Percentiles rank a stretch among this genome's conserved stretches.
Evolutionary conservation across 2,329 filamentous ascomycete genomes (phyloP).

Genomic region (Ceratocystis ficicola): DNA sequence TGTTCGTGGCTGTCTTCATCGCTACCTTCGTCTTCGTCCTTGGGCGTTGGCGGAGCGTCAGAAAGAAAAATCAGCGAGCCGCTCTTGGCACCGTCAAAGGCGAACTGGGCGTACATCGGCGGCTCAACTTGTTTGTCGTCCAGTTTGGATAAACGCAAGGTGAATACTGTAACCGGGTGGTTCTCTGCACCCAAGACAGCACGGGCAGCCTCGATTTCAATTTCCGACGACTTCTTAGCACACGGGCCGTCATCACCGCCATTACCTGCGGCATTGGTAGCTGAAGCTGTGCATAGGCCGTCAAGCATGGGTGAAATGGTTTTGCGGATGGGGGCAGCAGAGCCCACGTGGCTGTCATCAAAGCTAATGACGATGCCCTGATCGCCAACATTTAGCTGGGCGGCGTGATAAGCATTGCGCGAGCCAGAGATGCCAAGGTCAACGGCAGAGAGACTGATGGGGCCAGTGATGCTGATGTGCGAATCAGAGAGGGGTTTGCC

Average conservation of each 20-base stretch:
- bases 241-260: background rate
- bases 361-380: conserved; percentile 16
- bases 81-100: conserved; percentile 18
- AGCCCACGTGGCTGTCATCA: background rate
- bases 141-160: conserved; percentile 13
- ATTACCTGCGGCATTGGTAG: background rate
- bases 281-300: conserved; percentile 13
- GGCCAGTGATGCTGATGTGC: conserved; percentile 15
- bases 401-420: conserved; percentile 15
- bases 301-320: conserved; percentile 18
- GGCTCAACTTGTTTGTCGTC: conserved; percentile 17
- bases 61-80: conserved; percentile 19
- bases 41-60: conserved; percentile 9
- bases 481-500: background rate
- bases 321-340: conserved; percentile 13
- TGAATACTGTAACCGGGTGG: conserved; percentile 19
- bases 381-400: conserved; percentile 18
- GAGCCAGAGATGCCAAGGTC: conserved; percentile 19
- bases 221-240: conserved; percentile 19
- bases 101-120: conserved; percentile 18
- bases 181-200: conserved; percentile 6
- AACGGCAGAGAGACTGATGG: conserved; percentile 17
- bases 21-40: background rate
- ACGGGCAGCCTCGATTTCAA: conserved; percentile 15
- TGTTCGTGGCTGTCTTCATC: background rate